Conservation (phyloP, 768 basidiomycete species). For the Gloeophyllum trabeum region DNA sequence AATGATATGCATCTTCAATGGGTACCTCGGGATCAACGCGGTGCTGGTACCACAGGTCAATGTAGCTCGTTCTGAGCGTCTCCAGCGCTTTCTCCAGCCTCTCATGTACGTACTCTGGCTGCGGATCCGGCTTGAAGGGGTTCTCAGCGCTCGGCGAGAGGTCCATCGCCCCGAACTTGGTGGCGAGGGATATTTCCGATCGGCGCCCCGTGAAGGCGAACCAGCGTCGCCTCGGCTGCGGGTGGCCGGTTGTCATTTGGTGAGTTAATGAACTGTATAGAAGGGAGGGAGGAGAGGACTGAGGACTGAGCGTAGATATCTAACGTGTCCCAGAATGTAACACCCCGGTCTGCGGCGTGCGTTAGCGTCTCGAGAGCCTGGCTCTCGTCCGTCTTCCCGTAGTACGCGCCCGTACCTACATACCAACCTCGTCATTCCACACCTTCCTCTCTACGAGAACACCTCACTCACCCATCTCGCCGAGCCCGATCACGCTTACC, state of each 20-base stretch:
- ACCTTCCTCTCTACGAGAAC: not conserved
- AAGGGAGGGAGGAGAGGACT: no score
- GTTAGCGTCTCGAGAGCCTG: constrained; percentile 9
- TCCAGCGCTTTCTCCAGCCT: constrained; percentile 10
- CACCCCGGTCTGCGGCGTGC: constrained; percentile 9
- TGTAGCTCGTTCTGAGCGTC: constrained; percentile 11
- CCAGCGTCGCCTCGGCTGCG: constrained; percentile 14
- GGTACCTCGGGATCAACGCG: constrained; percentile 21
- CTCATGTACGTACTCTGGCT: constrained; percentile 10
- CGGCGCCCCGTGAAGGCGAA: constrained; percentile 14
- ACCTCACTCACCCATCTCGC: constrained; percentile 4
- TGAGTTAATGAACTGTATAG: not conserved
- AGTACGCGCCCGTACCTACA: constrained; percentile 6
- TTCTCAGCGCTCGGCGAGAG: no score
- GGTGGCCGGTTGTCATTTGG: not conserved
- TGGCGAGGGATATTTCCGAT: constrained; percentile 16
- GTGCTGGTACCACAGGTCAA: constrained; percentile 21
- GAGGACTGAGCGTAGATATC: constrained; percentile 13
- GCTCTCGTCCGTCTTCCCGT: constrained; percentile 8
- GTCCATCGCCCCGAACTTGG: constrained; percentile 16
- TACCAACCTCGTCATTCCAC: not conserved
- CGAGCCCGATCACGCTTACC: constrained; percentile 7
- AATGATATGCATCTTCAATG: no score
- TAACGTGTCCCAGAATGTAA: constrained; percentile 13
- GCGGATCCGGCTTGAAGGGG: constrained; percentile 6